A percentile compares a stretch with the other conserved stretches of the same genome.
Conservation (phyloP, 805 yeast species). For the Wickerhamiella siamensis region DNA sequence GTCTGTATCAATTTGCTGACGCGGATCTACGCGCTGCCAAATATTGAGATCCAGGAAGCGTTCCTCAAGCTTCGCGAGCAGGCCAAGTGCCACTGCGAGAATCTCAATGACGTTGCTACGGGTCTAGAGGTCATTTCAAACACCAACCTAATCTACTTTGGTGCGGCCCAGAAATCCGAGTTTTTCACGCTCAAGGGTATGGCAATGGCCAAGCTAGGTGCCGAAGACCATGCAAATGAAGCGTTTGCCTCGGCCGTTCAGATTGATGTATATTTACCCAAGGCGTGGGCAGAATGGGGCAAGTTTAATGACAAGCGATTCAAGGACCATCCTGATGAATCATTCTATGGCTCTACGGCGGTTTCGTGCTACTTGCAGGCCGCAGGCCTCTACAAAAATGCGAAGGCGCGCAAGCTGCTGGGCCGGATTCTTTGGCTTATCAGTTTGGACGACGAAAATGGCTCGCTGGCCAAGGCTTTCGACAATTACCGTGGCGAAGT, state of each 20-base stretch:
- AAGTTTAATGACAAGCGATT: conserved; percentile 79
- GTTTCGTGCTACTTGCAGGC: conserved; percentile 94
- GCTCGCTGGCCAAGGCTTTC: conserved; percentile 72
- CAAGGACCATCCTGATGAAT: conserved; percentile 68
- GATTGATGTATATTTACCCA: conserved; percentile 81
- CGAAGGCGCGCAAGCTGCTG: conserved; percentile 73
- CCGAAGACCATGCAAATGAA: conserved; percentile 89
- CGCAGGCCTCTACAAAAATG: conserved; percentile 87
- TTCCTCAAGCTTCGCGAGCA: conserved; percentile 90
- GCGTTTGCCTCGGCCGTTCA: conserved; percentile 98
- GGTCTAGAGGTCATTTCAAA: conserved; percentile 95
- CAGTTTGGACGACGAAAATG: conserved; percentile 73
- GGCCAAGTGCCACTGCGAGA: conserved; percentile 93
- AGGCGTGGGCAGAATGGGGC: conserved; percentile 99
- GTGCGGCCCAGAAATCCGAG: conserved; percentile 95
- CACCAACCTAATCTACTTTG: conserved; percentile 90
- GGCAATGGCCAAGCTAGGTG: conserved; percentile 84
- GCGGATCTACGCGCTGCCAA: conserved; percentile 87
- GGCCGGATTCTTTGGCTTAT: conserved; percentile 90
- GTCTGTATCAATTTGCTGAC: conserved; percentile 89
- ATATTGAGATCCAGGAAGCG: conserved; percentile 96
- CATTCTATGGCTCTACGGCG: conserved; percentile 81
- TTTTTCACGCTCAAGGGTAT: conserved; percentile 95
- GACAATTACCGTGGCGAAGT: conserved; percentile 89
- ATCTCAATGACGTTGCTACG: conserved; percentile 76